Percentiles rank a stretch among this genome's conserved stretches.
Evolutionary conservation across 441 rosid species (phyloP).

Genomic region (Biscutella laevigata): DNA sequence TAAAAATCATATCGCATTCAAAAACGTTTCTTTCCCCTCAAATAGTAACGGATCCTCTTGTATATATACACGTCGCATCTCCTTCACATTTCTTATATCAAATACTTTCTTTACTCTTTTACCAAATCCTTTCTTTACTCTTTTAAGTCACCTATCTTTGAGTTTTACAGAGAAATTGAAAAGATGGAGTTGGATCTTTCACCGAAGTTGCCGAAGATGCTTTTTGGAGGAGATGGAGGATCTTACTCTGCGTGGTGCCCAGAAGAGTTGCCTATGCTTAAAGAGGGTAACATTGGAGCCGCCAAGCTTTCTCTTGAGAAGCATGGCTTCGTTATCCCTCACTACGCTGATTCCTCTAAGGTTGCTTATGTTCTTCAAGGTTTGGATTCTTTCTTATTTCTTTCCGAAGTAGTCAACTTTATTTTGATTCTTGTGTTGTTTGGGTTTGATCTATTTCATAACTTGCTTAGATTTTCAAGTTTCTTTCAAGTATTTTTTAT

Average conservation of each 20-base stretch:
- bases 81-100: slow-evolving; percentile 6
- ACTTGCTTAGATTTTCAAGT: not conserved
- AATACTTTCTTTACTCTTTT: not conserved
- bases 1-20: no score
- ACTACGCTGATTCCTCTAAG: slow-evolving; percentile 71
- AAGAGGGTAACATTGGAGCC: slow-evolving; percentile 71
- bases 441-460: not conserved
- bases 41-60: not conserved
- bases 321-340: slow-evolving; percentile 75
- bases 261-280: slow-evolving; percentile 60
- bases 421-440: not conserved
- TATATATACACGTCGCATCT: not conserved
- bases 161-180: not conserved
- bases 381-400: slow-evolving; percentile 10
- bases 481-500: not conserved
- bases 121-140: not conserved
- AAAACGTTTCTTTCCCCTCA: no score
- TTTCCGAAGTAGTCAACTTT: not conserved
- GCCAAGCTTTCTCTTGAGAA: slow-evolving; percentile 65
- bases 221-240: slow-evolving; percentile 59
- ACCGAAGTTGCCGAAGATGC: slow-evolving; percentile 57
- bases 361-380: slow-evolving; percentile 92
- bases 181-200: slow-evolving; percentile 69
- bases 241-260: slow-evolving; percentile 80
- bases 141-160: not conserved